Base-by-base conservation (phyloP, 495 filamentous ascomycete genomes). In the Penicillium goetzii region DNA sequence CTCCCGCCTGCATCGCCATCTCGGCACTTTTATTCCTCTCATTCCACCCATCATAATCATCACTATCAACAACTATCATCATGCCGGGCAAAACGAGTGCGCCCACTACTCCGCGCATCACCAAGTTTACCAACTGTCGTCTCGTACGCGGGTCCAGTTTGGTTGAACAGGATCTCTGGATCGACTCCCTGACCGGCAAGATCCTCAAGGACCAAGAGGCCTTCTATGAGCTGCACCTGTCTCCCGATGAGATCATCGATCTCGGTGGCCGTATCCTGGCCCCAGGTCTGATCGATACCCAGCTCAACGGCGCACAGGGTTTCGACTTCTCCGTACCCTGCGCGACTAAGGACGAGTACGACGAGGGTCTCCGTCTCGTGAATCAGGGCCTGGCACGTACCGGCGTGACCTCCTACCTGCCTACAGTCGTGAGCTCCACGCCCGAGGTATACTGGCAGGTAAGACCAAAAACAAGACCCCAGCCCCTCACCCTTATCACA, bases 241-340 rank as follows among this genome's bases (percentile, higher is more conserved):
- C 74, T 0, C 76, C 80, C 15, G 75, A 81, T 71, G 75, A 81
- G 61, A 74, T 87, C 56, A 79, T 95, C 66, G 84, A 96, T 66
- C 85, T 95, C 14, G 81, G 85, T n/a, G 89, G 90, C 51, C 88
- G 89, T 62, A 92, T 95, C 67, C 66, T 96, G 25, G 85, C 90
- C 14, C 91, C 92, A 0, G 92, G 91, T 15, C 83, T 95, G 66
- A 91, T 96, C 68, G 92, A 96, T 68, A 87, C 90, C 52, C 92
- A 96, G 70, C 83, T 94, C 50, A 96, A 96, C 68, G 92, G 92
- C 45, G 90, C 88, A 7, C 90, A 90, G 62, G 92, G 92, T 50
- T 92, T 94, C 78, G 91, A 95, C 77, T 94, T 94, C 73, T 93
- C 90, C 1, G 78, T 91, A 2, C 85, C 89, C 7, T 83, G 88